A percentile compares a stretch with the other conserved stretches of the same genome.
Conservation (phyloP, 2,329 filamentous ascomycete genomes). For the Chaetoscypha palmicola region DNA sequence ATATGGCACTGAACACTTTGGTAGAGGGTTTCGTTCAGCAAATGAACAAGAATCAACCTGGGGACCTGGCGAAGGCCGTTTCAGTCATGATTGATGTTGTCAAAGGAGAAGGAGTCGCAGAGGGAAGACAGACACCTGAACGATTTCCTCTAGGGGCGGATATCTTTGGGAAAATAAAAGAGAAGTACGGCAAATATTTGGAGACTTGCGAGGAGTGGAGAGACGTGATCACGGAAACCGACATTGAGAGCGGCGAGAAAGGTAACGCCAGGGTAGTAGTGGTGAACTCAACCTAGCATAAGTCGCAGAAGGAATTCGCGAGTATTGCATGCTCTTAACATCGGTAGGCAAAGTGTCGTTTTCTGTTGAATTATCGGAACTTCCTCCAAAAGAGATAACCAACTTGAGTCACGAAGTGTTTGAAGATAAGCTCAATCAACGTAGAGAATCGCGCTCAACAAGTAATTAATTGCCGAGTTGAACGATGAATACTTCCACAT, state of each 20-base stretch:
- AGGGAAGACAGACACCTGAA: conserved; percentile 44
- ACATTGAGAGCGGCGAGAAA: not conserved
- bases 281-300: too few species aligned
- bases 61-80: conserved; percentile 48
- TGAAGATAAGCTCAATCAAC: too few species aligned
- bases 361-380: too few species aligned
- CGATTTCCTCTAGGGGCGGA: conserved; percentile 50
- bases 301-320: too few species aligned
- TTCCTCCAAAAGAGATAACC: too few species aligned
- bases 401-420: too few species aligned
- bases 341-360: too few species aligned
- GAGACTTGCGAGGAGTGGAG: conserved; percentile 44
- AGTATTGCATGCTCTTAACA: too few species aligned
- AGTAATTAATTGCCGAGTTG: too few species aligned
- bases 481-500: too few species aligned
- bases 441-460: too few species aligned
- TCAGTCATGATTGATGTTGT: conserved; percentile 48
- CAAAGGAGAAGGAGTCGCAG: conserved; percentile 41
- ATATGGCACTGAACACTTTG: conserved; percentile 18
- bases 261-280: not conserved
- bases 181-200: conserved; percentile 38
- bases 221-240: conserved; percentile 31
- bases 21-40: conserved; percentile 30
- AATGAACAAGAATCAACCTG: conserved; percentile 43
- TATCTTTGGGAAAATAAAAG: conserved; percentile 35